Percentiles rank a stretch among this genome's conserved stretches.
Conservation (phyloP, 139 green algal species). For the Microglena sp. region DNA sequence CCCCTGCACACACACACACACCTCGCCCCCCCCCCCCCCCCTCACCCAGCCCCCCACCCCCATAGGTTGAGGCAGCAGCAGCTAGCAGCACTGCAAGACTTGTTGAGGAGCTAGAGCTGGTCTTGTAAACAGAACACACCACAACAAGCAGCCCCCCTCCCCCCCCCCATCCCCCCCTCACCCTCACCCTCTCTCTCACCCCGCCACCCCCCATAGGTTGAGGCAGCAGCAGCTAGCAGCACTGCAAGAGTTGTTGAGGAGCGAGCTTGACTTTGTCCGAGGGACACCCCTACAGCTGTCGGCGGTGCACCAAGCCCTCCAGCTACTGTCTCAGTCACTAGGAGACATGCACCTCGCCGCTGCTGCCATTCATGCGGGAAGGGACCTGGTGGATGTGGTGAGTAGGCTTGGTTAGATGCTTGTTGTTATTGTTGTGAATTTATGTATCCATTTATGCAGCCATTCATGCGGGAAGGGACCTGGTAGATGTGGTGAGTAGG, state of each 20-base stretch:
- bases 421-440: too few species aligned
- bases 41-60: background rate
- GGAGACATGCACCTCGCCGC: constrained; percentile 19
- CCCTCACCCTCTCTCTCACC: background rate
- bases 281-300: constrained; percentile 16
- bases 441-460: too few species aligned
- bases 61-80: constrained; percentile 33
- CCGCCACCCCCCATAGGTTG: constrained; percentile 10
- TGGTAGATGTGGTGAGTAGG: too few species aligned
- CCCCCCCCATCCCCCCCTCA: background rate
- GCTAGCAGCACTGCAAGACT: constrained; percentile 22
- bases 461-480: too few species aligned
- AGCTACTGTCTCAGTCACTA: constrained; percentile 20
- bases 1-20: background rate
- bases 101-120: too few species aligned
- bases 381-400: too few species aligned
- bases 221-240: constrained; percentile 35
- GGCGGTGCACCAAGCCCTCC: constrained; percentile 15
- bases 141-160: background rate
- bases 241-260: constrained; percentile 26
- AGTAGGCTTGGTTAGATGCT: too few species aligned
- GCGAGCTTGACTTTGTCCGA: constrained; percentile 15
- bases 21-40: background rate
- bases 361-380: too few species aligned
- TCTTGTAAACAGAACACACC: background rate